Conservation (phyloP, 2,329 filamentous ascomycete species). For the Hypoxylon sp. region DNA sequence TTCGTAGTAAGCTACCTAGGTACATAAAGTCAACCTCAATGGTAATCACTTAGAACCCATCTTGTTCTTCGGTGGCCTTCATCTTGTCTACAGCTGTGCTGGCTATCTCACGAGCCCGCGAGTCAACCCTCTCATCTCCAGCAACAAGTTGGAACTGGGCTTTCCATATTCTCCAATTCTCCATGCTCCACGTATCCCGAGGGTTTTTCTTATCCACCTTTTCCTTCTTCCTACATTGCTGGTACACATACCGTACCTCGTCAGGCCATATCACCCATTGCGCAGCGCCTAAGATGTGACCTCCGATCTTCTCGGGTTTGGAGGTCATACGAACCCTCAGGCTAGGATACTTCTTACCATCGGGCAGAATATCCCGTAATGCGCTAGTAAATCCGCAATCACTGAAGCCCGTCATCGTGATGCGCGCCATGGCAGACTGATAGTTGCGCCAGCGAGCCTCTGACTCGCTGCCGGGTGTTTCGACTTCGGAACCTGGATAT, state of each 20-base stretch:
- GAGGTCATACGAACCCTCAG: conserved; percentile 16
- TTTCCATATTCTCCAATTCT: conserved; percentile 38
- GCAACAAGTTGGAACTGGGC: conserved; percentile 31
- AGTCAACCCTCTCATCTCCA: conserved; percentile 20
- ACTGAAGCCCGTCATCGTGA: conserved; percentile 28
- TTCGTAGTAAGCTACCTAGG: background rate
- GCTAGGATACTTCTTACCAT: conserved; percentile 31
- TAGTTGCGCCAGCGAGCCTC: conserved; percentile 40
- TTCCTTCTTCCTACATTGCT: conserved; percentile 29
- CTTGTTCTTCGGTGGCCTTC: conserved; percentile 13
- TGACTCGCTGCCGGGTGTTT: conserved; percentile 23
- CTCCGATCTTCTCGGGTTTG: conserved; percentile 29
- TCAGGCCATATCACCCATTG: conserved; percentile 33
- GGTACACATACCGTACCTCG: conserved; percentile 29
- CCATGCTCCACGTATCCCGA: conserved; percentile 35
- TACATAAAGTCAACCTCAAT: background rate
- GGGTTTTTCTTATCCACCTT: conserved; percentile 30
- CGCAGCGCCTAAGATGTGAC: conserved; percentile 25
- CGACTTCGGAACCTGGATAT: conserved; percentile 25
- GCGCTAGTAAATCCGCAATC: conserved; percentile 35
- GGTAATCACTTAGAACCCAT: background rate
- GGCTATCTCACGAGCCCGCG: conserved; percentile 21
- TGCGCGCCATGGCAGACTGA: conserved; percentile 37
- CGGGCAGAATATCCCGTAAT: conserved; percentile 37
- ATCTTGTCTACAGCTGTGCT: conserved; percentile 14